Base-by-base conservation (phyloP, 768 basidiomycete species). In the Kwoniella sp. region DNA sequence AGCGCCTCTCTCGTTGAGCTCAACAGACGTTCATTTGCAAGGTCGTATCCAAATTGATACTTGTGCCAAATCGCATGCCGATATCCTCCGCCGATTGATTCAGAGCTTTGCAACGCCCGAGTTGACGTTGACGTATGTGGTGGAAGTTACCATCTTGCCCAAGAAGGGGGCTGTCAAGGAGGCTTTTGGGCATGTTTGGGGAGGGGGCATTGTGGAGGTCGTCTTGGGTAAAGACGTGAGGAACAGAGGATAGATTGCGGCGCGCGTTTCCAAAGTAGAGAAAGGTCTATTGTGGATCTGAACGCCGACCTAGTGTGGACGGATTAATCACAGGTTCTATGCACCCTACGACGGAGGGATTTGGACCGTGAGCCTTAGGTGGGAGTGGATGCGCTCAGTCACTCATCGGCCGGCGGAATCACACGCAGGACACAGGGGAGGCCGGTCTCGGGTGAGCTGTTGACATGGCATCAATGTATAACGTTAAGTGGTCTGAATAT, bases 181-280 rank as follows among this genome's bases (percentile, higher is more conserved):
- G 51, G 63, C 65, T 40, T 73, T 71, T 44, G 60, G 58, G 17
- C 74, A 76, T 76, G 64, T 76, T n/a, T 76, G 74, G 74, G 74
- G 74, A 40, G 74, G 74, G 10, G 74, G 74, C 0, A 48, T 76
- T 5, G 47, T 76, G 4, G 74, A 76, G 55, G 72, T 76, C 46
- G 72, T 73, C 0, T 30, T 69, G 55, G 74, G 72, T n/a, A 37
- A 49, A 25, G 48, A 26, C 9, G 48, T 49, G 22, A 26, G 48
- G 21, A 22, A 26, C 10, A 49, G 48, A 22, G 40, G 40, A 10
- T 44, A 33, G 13, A 13, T 6, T 13, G 13, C 13, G 33, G 33
- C 33, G n/a, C n/a, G n/a, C n/a, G n/a, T n/a, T n/a, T n/a, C n/a
- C n/a, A n/a, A n/a, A n/a, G n/a, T n/a, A n/a, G n/a, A n/a, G n/a